Evolutionary conservation across 1,139 yeast species (phyloP).

Genomic region (Protomyces gravidus): DNA sequence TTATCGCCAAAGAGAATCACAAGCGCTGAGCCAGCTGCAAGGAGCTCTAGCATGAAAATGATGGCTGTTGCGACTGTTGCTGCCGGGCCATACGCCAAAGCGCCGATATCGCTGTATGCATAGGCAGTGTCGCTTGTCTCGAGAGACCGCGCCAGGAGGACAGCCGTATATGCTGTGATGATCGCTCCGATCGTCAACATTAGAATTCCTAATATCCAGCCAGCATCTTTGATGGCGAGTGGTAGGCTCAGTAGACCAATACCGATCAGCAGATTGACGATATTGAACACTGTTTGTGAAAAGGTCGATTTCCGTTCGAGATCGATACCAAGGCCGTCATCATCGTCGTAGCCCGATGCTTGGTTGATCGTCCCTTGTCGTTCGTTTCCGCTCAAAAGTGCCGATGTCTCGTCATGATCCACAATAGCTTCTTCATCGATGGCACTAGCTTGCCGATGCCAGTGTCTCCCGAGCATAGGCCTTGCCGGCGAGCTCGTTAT

Average conservation of each 20-base stretch:
- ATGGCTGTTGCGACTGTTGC: constrained; percentile 63
- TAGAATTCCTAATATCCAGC: constrained; percentile 65
- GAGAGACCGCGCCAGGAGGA: constrained; percentile 56
- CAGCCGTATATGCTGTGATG: constrained; percentile 68
- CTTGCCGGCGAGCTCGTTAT: not conserved
- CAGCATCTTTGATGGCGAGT: constrained; percentile 69
- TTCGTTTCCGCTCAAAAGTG: not conserved
- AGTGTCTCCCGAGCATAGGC: not conserved
- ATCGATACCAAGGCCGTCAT: not conserved
- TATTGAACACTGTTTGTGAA: constrained; percentile 79
- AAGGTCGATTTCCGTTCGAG: constrained; percentile 46
- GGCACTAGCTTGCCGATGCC: not conserved
- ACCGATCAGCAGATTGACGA: constrained; percentile 80
- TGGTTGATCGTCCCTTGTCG: too few species aligned
- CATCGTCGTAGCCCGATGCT: not conserved
- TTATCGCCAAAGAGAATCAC: constrained; percentile 82
- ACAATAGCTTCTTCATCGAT: constrained; percentile 1
- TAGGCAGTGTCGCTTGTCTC: constrained; percentile 70
- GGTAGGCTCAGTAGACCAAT: constrained; percentile 82
- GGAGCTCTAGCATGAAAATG: constrained; percentile 67
- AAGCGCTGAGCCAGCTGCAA: constrained; percentile 70
- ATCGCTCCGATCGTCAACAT: constrained; percentile 32
- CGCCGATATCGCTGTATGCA: constrained; percentile 85
- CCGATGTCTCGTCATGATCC: not conserved
- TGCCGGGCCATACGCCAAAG: constrained; percentile 62